A percentile compares a stretch with the other conserved stretches of the same genome.
Evolutionary conservation across 2,329 filamentous ascomycete genomes (phyloP).

Genomic region (Fusarium nematophilum): DNA sequence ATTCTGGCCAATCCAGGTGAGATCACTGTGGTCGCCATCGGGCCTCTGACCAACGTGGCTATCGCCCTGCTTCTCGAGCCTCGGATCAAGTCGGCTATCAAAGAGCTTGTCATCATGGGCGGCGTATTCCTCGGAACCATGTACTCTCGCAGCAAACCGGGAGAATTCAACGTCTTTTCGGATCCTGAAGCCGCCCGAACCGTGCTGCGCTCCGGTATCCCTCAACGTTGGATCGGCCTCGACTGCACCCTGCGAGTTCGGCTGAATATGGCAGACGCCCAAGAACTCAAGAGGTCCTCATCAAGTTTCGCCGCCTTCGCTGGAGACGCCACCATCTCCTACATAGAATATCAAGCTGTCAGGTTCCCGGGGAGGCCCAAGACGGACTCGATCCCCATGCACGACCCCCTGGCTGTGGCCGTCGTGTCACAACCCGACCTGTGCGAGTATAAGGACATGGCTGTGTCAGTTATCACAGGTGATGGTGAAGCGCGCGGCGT

Average conservation of each 20-base stretch:
- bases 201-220: slow-evolving; percentile 10
- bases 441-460: slow-evolving; percentile 14
- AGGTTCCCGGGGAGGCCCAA: slow-evolving; percentile 19
- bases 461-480: slow-evolving; percentile 14
- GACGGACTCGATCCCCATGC: slow-evolving; percentile 14
- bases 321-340: slow-evolving; percentile 9
- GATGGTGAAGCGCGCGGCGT: slow-evolving; percentile 13
- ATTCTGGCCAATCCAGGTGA: slow-evolving; percentile 21
- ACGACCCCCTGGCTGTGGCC: slow-evolving; percentile 17
- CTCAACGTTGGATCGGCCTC: slow-evolving; percentile 22
- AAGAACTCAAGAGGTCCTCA: slow-evolving; percentile 7
- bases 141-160: slow-evolving; percentile 10
- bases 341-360: slow-evolving; percentile 15
- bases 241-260: slow-evolving; percentile 16
- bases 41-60: slow-evolving; percentile 21
- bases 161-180: slow-evolving; percentile 22
- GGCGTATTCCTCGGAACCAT: slow-evolving; percentile 17
- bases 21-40: slow-evolving; percentile 22
- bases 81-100: slow-evolving; percentile 12
- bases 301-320: slow-evolving; percentile 18
- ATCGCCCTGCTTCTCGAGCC: slow-evolving; percentile 17
- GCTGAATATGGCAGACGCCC: slow-evolving; percentile 7
- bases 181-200: slow-evolving; percentile 23
- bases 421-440: slow-evolving; percentile 14
- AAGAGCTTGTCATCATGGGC: slow-evolving; percentile 25